Evolutionary conservation across 805 yeast genomes (phyloP).

Genomic region (Wickerhamomyces tratensis): DNA sequence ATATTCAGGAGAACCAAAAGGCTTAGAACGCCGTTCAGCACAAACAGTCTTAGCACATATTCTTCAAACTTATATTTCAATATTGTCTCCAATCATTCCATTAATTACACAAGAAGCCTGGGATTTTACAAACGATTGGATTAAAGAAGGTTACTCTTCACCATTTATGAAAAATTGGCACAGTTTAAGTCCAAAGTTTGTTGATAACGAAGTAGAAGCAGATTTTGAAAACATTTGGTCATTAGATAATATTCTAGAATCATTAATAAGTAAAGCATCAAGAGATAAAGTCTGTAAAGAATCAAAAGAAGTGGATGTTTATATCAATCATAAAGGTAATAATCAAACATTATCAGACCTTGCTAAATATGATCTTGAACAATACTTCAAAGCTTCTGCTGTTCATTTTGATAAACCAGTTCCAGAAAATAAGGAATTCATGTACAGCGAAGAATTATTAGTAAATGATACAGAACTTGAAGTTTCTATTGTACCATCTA

Average conservation of each 20-base stretch:
- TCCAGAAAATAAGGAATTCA: slow-evolving; percentile 10
- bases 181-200: slow-evolving; percentile 33
- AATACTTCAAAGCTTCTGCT: slow-evolving; percentile 55
- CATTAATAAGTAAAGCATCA: slow-evolving; percentile 32
- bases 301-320: slow-evolving; percentile 48
- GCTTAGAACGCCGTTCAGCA: slow-evolving; percentile 40
- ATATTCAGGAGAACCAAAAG: slow-evolving; percentile 52
- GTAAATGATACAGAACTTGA: slow-evolving; percentile 21
- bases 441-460: slow-evolving; percentile 20
- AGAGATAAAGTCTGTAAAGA: slow-evolving; percentile 36
- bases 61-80: slow-evolving; percentile 49
- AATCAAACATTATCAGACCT: slow-evolving; percentile 3
- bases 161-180: slow-evolving; percentile 16
- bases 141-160: slow-evolving; percentile 3
- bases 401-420: slow-evolving; percentile 28
- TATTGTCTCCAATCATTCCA: slow-evolving; percentile 78
- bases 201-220: slow-evolving; percentile 22
- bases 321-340: slow-evolving; percentile 18
- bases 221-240: slow-evolving; percentile 33
- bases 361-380: slow-evolving; percentile 33
- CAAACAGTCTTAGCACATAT: slow-evolving; percentile 61
- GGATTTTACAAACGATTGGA: slow-evolving; percentile 39
- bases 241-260: slow-evolving; percentile 39
- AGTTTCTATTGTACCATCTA: slow-evolving; percentile 35
- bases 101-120: slow-evolving; percentile 82